Conservation (phyloP, 2,329 filamentous ascomycete species). For the Phialophora macrospora region DNA sequence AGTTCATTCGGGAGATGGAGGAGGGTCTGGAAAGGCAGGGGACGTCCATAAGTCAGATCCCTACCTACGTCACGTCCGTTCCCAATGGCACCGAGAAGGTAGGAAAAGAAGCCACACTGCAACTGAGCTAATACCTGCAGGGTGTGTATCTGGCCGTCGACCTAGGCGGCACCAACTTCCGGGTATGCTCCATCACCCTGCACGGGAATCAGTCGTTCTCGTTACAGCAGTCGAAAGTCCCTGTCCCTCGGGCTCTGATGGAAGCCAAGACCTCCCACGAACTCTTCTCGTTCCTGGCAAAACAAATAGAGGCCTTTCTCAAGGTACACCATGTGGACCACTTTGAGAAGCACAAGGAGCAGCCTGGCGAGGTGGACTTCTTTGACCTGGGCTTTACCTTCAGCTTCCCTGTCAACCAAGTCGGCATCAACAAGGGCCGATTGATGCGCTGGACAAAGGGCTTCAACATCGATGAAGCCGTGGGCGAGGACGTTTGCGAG, state of each 20-base stretch:
- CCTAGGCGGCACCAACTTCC: constrained; percentile 97
- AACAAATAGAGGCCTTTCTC: constrained; percentile 89
- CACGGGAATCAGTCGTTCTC: constrained; percentile 96
- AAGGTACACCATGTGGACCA: constrained; percentile 85
- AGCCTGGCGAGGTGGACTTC: constrained; percentile 73
- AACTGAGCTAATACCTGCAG: constrained; percentile 53
- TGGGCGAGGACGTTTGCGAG: constrained; percentile 93
- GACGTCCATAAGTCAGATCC: constrained; percentile 89
- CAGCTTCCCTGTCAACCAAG: constrained; percentile 92
- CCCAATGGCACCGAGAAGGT: constrained; percentile 98
- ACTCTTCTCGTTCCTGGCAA: constrained; percentile 89
- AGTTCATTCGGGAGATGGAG: constrained; percentile 86
- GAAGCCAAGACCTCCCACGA: constrained; percentile 81
- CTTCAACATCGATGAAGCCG: constrained; percentile 91
- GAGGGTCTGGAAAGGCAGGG: constrained; percentile 80
- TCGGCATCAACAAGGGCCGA: constrained; percentile 91
- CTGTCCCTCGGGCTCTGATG: constrained; percentile 91
- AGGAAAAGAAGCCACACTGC: constrained; percentile 37
- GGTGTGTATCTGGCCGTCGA: constrained; percentile 96
- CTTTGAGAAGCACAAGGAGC: constrained; percentile 72
- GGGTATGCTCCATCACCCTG: constrained; percentile 91
- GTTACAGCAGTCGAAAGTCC: constrained; percentile 88
- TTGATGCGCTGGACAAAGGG: constrained; percentile 98
- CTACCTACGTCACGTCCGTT: constrained; percentile 92
- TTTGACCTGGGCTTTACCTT: constrained; percentile 99